Evolutionary conservation across 2,329 filamentous ascomycete species (phyloP).

Genomic region (Beauveria brongniartii): DNA sequence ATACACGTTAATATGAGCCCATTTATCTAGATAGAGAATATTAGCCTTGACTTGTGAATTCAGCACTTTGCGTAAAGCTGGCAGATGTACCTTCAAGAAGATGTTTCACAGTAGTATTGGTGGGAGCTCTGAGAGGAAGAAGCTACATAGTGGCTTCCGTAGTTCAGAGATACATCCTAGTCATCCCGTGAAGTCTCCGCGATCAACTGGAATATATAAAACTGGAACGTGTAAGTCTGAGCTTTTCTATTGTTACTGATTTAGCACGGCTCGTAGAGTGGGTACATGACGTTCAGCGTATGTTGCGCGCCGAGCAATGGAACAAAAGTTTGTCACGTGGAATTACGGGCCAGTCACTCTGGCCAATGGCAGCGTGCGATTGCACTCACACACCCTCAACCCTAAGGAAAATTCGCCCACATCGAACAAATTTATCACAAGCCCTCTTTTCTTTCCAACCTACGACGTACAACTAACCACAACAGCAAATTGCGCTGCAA

Average conservation of each 20-base stretch:
- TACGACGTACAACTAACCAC: slow-evolving; percentile 17
- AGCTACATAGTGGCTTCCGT: not conserved
- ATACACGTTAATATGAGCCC: not conserved
- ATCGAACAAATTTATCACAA: slow-evolving; percentile 12
- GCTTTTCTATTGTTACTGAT: not conserved
- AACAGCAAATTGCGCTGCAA: slow-evolving; percentile 19
- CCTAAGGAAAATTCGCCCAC: slow-evolving; percentile 21
- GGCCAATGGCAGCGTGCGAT: slow-evolving; percentile 6
- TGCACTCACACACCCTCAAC: slow-evolving; percentile 11
- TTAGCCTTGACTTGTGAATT: not conserved
- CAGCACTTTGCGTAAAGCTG: not conserved
- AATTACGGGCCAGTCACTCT: not conserved
- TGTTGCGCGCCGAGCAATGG: not conserved
- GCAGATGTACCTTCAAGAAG: not conserved
- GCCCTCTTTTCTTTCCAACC: slow-evolving; percentile 12
- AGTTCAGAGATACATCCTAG: not conserved
- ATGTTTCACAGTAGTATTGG: not conserved
- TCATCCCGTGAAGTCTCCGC: not conserved
- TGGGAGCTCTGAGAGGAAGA: not conserved
- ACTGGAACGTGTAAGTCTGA: slow-evolving; percentile 1
- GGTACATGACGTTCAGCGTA: not conserved
- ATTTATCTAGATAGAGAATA: too few relatives aligned
- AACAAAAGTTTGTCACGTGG: slow-evolving; percentile 14
- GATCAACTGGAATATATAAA: too few relatives aligned
- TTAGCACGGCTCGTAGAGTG: not conserved